phyloP scores from a whole-genome alignment of 495 filamentous ascomycete species.

The Elasticomyces elasticus region DNA sequence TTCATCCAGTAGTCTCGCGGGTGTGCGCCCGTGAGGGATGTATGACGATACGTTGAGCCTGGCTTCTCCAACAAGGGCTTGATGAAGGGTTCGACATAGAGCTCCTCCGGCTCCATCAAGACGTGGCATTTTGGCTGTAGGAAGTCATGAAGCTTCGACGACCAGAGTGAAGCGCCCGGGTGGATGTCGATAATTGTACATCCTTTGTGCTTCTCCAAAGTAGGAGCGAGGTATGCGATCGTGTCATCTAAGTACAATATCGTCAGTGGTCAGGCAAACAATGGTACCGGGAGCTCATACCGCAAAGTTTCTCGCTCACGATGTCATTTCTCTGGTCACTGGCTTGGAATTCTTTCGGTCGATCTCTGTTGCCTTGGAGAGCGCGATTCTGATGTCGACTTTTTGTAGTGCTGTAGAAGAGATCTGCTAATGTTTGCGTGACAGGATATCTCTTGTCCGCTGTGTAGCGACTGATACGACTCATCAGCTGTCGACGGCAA shows the following conservation, averaged over 20 bases:
- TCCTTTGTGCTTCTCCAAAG: slow-evolving; percentile 51
- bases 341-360: neutral
- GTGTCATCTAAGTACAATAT: slow-evolving; percentile 15
- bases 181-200: slow-evolving; percentile 79
- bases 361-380: neutral
- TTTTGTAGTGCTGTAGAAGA: neutral
- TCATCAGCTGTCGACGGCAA: neutral
- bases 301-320: slow-evolving; percentile 20
- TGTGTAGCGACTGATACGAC: neutral
- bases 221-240: slow-evolving; percentile 42
- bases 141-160: slow-evolving; percentile 59
- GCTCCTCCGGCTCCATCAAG: slow-evolving; percentile 56
- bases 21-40: slow-evolving; percentile 1
- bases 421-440: neutral
- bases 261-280: neutral
- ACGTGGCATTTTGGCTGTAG: slow-evolving; percentile 71
- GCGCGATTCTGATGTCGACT: neutral
- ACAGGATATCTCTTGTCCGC: neutral
- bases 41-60: slow-evolving; percentile 41
- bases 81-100: slow-evolving; percentile 48
- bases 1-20: slow-evolving; percentile 6
- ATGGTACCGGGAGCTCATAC: neutral
- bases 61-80: slow-evolving; percentile 48
- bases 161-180: slow-evolving; percentile 67
- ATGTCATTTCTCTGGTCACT: slow-evolving; percentile 4